Conservation (phyloP, 2,329 filamentous ascomycete species). For the Cercospora brassicicola region DNA sequence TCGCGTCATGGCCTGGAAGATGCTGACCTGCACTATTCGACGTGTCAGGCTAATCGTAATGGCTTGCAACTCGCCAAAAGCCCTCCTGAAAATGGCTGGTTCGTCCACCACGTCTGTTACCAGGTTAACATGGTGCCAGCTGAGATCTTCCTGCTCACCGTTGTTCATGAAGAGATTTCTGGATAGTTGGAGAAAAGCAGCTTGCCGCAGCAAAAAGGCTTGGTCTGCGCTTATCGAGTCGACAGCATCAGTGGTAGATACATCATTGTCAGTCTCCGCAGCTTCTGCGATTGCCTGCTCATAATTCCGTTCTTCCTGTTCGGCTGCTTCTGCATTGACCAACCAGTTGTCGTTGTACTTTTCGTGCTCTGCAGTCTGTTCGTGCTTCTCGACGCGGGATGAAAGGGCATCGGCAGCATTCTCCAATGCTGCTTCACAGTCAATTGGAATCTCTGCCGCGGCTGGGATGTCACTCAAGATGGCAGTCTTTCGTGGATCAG, state of each 20-base stretch:
- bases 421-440: slow-evolving; percentile 67
- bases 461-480: slow-evolving; percentile 63
- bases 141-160: slow-evolving; percentile 57
- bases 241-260: slow-evolving; percentile 5
- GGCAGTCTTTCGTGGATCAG: slow-evolving; percentile 39
- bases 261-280: background rate
- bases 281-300: background rate
- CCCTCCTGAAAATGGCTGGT: slow-evolving; percentile 72
- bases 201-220: slow-evolving; percentile 58
- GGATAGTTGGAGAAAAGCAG: slow-evolving; percentile 64
- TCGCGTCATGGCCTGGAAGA: slow-evolving; percentile 71
- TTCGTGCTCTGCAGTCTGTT: slow-evolving; percentile 60
- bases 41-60: slow-evolving; percentile 67
- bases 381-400: slow-evolving; percentile 62
- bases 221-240: slow-evolving; percentile 10
- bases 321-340: slow-evolving; percentile 50
- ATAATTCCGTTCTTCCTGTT: slow-evolving; percentile 30
- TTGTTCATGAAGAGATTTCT: slow-evolving; percentile 73
- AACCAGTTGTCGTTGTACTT: slow-evolving; percentile 68
- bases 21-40: slow-evolving; percentile 66
- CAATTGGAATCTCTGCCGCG: slow-evolving; percentile 68
- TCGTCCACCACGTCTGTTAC: slow-evolving; percentile 46
- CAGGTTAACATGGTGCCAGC: slow-evolving; percentile 63
- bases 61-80: slow-evolving; percentile 73
- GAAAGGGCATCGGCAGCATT: slow-evolving; percentile 66